Evolutionary conservation across 192 early-diverging fungal species (phyloP), one percentile per base, ranked within the genome.

Genomic region (Entrophospora sp.): DNA sequence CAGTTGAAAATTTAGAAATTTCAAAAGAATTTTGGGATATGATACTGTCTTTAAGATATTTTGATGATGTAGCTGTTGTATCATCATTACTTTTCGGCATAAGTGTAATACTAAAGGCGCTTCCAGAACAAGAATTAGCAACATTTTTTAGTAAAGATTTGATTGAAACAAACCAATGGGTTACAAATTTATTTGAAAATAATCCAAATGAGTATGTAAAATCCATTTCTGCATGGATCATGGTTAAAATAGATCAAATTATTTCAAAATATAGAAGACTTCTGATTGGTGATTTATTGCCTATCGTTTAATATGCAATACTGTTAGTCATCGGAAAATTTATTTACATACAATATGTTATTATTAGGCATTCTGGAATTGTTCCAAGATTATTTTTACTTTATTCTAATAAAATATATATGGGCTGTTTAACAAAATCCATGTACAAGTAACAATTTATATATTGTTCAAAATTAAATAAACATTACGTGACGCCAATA

Each of bases 11-110:
- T 18, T 25, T 30, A 66, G 35, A 55, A 66, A 66, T 66, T n/a
- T 20, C 27, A 16, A 32, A 37, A 12, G 64, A 66, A 55, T 66
- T 20, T 42, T 66, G 64, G 64, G 64, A 66, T n/a, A 42, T 66
- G 16, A 53, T 66, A 27, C 32, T 66, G n/a, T 66, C 64, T 48
- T 31, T 66, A 28, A 25, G 64, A 38, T 66, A 40, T 55, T 18
- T 25, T 32, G 48, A 52, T 55, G 64, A 66, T 55, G 51, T 24
- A 1, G 20, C 28, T 30, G 37, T 66, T 31, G 25, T 55, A 20
- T 38, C 27, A 9, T 38, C 64, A 44, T 32, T 66, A 31, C 45
- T 66, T 9, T 55, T 32, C 30, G 52, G 64, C 18, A 38, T 66
- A n/a, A 55, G 16, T 66, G 16, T 36, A n/a, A 66, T 55, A 28